Evolutionary conservation across 352 stramenopile species (phyloP).

Genomic region (Pilasporangium apinafurcum): DNA sequence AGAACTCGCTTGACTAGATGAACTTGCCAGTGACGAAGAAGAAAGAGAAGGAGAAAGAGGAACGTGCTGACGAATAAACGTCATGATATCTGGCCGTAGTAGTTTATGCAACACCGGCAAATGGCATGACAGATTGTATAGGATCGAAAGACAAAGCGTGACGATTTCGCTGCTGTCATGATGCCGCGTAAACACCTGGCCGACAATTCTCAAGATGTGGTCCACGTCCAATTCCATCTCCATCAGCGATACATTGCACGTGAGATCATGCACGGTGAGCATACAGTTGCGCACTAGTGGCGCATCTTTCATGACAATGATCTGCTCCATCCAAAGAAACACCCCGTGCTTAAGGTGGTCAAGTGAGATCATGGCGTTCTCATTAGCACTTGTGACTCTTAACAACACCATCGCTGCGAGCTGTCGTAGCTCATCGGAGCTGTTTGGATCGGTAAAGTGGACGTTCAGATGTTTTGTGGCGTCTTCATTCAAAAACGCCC

Average conservation of each 20-base stretch:
- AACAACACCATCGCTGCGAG: conserved; percentile 68
- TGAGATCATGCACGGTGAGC: conserved; percentile 68
- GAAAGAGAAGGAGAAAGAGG: no score
- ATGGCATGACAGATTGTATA: conserved; percentile 79
- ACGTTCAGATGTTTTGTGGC: conserved; percentile 51
- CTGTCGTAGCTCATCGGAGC: conserved; percentile 47
- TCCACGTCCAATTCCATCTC: conserved; percentile 50
- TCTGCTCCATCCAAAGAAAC: conserved; percentile 78
- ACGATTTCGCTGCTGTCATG: conserved; percentile 36
- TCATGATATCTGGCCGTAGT: conserved; percentile 46
- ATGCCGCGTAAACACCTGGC: conserved; percentile 56
- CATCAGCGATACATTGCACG: conserved; percentile 47
- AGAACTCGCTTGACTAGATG: no score
- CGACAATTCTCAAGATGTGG: conserved; percentile 55
- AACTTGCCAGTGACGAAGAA: no score
- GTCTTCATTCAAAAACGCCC: conserved; percentile 64
- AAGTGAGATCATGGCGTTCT: conserved; percentile 53
- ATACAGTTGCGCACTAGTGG: conserved; percentile 74
- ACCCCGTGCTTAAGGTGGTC: conserved; percentile 57
- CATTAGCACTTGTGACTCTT: conserved; percentile 63
- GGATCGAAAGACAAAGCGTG: conserved; percentile 56
- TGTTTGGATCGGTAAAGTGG: conserved; percentile 41
- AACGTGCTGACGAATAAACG: conserved; percentile 40
- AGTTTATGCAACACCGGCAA: conserved; percentile 31
- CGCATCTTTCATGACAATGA: conserved; percentile 67